Base-by-base conservation (phyloP, 352 stramenopile species). In the Pythium brachiatum region DNA sequence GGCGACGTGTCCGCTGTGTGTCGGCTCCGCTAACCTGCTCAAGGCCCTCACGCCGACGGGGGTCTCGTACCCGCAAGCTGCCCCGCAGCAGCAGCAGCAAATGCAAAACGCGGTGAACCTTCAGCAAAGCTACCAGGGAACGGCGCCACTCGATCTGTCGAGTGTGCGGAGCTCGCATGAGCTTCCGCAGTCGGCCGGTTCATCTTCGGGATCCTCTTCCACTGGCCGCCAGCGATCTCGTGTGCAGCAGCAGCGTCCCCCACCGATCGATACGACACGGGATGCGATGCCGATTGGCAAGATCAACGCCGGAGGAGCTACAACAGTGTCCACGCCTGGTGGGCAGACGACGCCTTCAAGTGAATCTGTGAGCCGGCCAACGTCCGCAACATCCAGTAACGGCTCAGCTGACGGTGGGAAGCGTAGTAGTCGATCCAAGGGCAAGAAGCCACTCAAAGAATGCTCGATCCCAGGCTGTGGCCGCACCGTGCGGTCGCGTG, bases 391-490 rank as follows among this genome's bases (percentile, higher is more conserved):
- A 2, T 71, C 64, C 5, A 64, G 53, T 18, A 57, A n/a, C 32
- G 57, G 52, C 16, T 64, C 64, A 3, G 43, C 54, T 11, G 47
- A 62, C 2, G 38, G 41, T 12, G 62, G 56, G 18, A 64, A 64
- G 50, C 55, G 62, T 7, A 61, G 41, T n/a, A 50, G 31, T 23
- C 39, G 53, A 2, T 56, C 64, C 60, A 92, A 92, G 73, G 83
- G 79, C 65, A 90, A 89, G 66, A 94, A 94, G 66, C 50, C 44
- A 15, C 71, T 90, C 52, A 92, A 91, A 60, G 83, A 91, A 53
- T 95, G 86, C 64, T 90, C 86, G 13, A 81, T 92, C 16, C 76
- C 78, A 8, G 78, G 78, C 15, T 94, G 86, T 36, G 76, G 86
- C 52, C 83, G 83, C 26, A 92, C 81, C 0, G 81, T 95, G 53